phyloP scores from a whole-genome alignment of 2,329 filamentous ascomycete species.

The Sarocladium brachiariae region DNA sequence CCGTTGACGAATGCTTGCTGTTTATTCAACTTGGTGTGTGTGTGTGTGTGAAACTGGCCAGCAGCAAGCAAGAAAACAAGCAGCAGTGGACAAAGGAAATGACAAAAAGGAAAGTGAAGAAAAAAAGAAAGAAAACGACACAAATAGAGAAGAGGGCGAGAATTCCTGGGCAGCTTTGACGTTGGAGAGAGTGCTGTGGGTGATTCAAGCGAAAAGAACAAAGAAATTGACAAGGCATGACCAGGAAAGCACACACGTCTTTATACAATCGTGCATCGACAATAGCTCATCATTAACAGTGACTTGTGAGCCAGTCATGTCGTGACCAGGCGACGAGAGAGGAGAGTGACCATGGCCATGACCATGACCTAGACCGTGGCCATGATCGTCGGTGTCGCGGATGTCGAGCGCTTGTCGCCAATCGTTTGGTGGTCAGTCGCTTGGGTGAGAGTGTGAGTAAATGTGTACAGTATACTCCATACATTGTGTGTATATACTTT shows the following conservation, averaged over 20 bases:
- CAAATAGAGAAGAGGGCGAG: too few relatives aligned
- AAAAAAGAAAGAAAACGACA: too few relatives aligned
- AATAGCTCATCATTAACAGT: too few relatives aligned
- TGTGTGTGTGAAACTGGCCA: conserved; percentile 15
- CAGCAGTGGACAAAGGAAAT: not conserved
- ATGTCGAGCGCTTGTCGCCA: not conserved
- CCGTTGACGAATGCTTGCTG: not conserved
- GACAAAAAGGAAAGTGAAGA: not conserved
- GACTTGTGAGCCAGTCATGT: not conserved
- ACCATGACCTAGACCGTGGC: too few relatives aligned
- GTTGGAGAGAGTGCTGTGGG: not conserved
- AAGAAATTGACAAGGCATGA: not conserved
- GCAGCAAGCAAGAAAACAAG: not conserved
- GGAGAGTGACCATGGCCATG: too few relatives aligned
- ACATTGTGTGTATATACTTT: too few relatives aligned
- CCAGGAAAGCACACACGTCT: not conserved
- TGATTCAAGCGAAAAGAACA: not conserved
- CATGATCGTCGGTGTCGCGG: not conserved
- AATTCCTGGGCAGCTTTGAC: not conserved
- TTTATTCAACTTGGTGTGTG: too few relatives aligned
- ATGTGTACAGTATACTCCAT: too few relatives aligned
- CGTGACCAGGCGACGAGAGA: not conserved
- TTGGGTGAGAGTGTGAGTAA: not conserved
- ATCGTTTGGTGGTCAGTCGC: not conserved
- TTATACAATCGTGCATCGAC: not conserved